Base-by-base conservation (phyloP, 306 rosid species). In the Vicia villosa region DNA sequence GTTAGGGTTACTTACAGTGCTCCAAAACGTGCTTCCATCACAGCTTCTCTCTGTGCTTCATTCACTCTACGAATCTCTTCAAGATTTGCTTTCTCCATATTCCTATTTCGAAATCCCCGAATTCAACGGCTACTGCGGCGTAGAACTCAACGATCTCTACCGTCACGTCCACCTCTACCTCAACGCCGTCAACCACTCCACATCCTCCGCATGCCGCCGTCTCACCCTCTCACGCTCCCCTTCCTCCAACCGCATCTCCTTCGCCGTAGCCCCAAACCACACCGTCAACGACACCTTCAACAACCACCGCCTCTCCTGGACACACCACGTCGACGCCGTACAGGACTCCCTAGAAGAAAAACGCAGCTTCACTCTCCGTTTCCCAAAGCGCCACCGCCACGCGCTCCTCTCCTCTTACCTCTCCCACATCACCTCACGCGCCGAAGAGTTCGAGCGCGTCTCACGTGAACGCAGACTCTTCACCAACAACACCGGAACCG, bases 81-180 rank as follows among this genome's bases (percentile, higher is more conserved):
- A 87, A 38, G 97, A 89, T 77, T 63, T 89, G 4, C 79, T 91
- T 41, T 84, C 90, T 43, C 97, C 97, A 1, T 86, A 82, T 64
- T 81, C 97, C 4, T 89, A 91, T 62, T 77, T 85, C 64, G 94
- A 91, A 62, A 82, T 91, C 59, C 96, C 97, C 0, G 96, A 91
- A 68, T 91, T 91, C 84, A 89, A 91, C 72, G 96, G 94, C 72
- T 91, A 91, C 74, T 89, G 94, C 63, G 91, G 89, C 34, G 94
- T 91, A 21, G 96, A 91, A 75, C 80, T 79, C 64, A 89, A 91
- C 78, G 94, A 91, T 12, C 88, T 91, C 68, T 91, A 91, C 88
- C 94, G 91, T 69, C 90, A 91, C 30, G 89, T 86, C 21, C 87
- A 84, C 47, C 90, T 91, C 51, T 91, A 91, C 82, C 86, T 91